Evolutionary conservation across 2,329 filamentous ascomycete species (phyloP), one percentile per base, ranked within the genome.

Genomic region (Tolypocladium tundrense): DNA sequence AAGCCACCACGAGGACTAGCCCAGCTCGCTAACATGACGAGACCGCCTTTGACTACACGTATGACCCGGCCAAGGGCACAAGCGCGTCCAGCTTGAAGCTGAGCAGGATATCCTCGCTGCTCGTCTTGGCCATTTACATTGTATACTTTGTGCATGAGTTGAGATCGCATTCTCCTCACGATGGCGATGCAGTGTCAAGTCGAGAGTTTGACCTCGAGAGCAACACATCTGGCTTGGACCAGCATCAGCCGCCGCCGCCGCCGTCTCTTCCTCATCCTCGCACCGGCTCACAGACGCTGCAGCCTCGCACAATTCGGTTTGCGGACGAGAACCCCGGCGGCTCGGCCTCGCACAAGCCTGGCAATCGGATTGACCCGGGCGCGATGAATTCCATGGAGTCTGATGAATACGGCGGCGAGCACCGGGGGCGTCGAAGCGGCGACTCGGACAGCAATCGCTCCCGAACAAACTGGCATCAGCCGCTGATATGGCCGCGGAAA

Each of bases 71-170:
- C 10, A 68, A 70, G 1, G 73, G 77, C n/a, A 85, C 86, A 5
- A 81, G 87, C 58, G 70, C 67, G 2, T 78, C 83, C 50, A 88
- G 88, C 0, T 71, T 93, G 50, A 81, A 87, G 66, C 86, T 93
- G 66, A 91, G 88, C 69, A 84, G 89, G 55, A 88, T 88, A 57
- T 91, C 88, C 1, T 89, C 88, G 66, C 79, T 93, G 48, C 84
- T 92, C 50, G 78, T 92, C 1, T 75, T 93, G 1, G 68, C 88
- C 35, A 84, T 90, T 19, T 93, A 93, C 68, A 79, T 77, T 24
- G 79, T 85, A 56, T 93, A 92, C 64, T 82, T 93, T 6, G 74
- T 87, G 62, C 91, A 92, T 70, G 88, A 92, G 70, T 80, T 93
- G 54, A 88, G 86, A 64, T 85, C 87, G 1, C 87, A 53, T 37